Percentiles rank a stretch among this genome's conserved stretches.
These are phyloP conservation scores for Metarhizium sp. DNA, from an alignment of 2,329 filamentous ascomycete genomes.

Conservation along the genomic window DNA sequence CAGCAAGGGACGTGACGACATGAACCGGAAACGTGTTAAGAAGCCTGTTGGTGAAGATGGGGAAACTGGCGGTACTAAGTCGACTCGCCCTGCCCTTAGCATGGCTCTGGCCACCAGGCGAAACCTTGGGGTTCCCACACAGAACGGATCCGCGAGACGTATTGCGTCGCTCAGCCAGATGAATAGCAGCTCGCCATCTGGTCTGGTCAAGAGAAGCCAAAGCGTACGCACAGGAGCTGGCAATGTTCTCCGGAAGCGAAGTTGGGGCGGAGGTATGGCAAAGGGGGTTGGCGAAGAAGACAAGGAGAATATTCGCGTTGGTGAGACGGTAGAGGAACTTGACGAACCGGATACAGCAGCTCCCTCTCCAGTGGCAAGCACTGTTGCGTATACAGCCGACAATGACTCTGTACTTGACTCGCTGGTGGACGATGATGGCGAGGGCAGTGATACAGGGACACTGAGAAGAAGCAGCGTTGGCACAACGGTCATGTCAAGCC, in stretches of 20 bases:
- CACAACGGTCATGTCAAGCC: slow-evolving; percentile 36
- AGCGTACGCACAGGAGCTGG: slow-evolving; percentile 57
- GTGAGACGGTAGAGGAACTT: slow-evolving; percentile 54
- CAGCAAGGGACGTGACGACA: slow-evolving; percentile 40
- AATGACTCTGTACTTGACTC: slow-evolving; percentile 10
- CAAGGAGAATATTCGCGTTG: slow-evolving; percentile 54
- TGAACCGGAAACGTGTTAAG: slow-evolving; percentile 49
- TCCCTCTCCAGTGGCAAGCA: slow-evolving; percentile 6
- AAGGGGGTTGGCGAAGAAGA: slow-evolving; percentile 45
- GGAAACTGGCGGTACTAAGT: slow-evolving; percentile 10
- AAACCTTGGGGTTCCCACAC: slow-evolving; percentile 34
- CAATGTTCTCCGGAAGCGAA: slow-evolving; percentile 52
- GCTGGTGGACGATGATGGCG: slow-evolving; percentile 9
- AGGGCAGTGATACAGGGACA: slow-evolving; percentile 40
- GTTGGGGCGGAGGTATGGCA: slow-evolving; percentile 49
- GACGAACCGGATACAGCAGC: slow-evolving; percentile 21
- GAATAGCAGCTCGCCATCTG: slow-evolving; percentile 58
- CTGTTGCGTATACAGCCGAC: slow-evolving; percentile 4
- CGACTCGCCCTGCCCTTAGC: slow-evolving; percentile 30
- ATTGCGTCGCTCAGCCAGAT: slow-evolving; percentile 91
- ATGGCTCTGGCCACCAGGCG: slow-evolving; percentile 46
- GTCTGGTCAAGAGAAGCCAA: slow-evolving; percentile 66
- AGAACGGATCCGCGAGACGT: slow-evolving; percentile 55
- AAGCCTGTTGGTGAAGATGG: slow-evolving; percentile 22
- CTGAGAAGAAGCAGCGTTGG: slow-evolving; percentile 38